Conservation (phyloP, 78 protist genomes). For the Pigoraptor vietnamica region DNA sequence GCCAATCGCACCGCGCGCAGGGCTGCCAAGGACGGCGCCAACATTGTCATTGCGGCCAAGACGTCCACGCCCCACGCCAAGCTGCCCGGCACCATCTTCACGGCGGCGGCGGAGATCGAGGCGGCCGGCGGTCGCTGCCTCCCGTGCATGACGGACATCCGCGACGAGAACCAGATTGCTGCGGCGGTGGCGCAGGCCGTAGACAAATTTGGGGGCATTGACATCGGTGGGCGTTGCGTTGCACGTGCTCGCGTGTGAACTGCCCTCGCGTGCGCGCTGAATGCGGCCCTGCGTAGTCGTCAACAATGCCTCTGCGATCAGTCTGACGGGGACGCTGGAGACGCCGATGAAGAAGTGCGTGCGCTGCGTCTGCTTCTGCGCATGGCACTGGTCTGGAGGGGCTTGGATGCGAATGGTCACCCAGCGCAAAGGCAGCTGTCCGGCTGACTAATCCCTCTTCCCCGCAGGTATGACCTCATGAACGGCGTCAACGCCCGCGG, state of each 20-base stretch:
- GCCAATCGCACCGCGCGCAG: too few relatives aligned
- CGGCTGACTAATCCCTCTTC: too few relatives aligned
- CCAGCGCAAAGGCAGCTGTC: too few relatives aligned
- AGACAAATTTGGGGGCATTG: slow-evolving; percentile 72
- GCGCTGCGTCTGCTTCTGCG: background rate
- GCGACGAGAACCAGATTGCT: slow-evolving; percentile 57
- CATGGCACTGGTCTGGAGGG: background rate
- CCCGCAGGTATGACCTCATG: slow-evolving; percentile 59
- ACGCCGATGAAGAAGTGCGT: slow-evolving; percentile 3
- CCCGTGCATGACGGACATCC: slow-evolving; percentile 50
- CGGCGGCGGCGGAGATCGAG: slow-evolving; percentile 65
- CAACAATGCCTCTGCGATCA: slow-evolving; percentile 81
- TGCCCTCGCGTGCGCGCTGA: background rate
- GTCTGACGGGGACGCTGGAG: slow-evolving; percentile 40
- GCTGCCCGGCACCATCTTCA: slow-evolving; percentile 75
- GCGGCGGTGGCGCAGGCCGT: slow-evolving; percentile 66
- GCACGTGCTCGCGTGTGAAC: background rate
- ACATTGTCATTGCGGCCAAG: slow-evolving; percentile 57
- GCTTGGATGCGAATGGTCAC: background rate
- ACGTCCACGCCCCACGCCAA: slow-evolving; percentile 69
- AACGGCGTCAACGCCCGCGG: slow-evolving; percentile 70
- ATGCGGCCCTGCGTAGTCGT: slow-evolving; percentile 14
- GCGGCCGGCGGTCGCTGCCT: slow-evolving; percentile 26
- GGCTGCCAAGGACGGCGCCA: slow-evolving; percentile 14
- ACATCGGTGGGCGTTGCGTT: slow-evolving; percentile 41